These are phyloP conservation scores for Fusarium sp. DNA, from an alignment of 2,329 filamentous ascomycete genomes.

Conservation along the genomic window DNA sequence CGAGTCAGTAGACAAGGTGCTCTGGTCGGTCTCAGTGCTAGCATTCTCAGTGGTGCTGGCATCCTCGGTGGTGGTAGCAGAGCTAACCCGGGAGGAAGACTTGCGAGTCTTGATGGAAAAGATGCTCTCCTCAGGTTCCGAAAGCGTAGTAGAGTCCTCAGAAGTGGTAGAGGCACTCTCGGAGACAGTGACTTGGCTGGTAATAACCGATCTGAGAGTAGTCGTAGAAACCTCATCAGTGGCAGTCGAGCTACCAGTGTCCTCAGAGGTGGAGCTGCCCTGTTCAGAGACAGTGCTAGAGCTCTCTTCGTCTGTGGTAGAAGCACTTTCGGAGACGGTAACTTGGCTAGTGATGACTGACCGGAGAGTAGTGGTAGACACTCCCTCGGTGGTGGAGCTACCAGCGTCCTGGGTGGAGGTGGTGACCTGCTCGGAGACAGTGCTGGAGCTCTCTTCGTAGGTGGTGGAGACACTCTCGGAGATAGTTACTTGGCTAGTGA, in stretches of 20 bases:
- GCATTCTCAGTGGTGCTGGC: slow-evolving; percentile 1
- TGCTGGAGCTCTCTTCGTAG: slow-evolving; percentile 9
- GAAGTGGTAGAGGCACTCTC: slow-evolving; percentile 14
- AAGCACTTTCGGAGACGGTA: slow-evolving; percentile 12
- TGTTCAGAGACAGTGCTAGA: slow-evolving; percentile 12
- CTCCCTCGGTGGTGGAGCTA: not conserved
- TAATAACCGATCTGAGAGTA: slow-evolving; percentile 22
- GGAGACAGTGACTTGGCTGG: slow-evolving; percentile 20
- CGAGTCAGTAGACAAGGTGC: not conserved
- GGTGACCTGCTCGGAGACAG: slow-evolving; percentile 15
- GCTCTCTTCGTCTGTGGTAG: slow-evolving; percentile 8
- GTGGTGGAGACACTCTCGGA: slow-evolving; percentile 13
- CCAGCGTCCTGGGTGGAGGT: not conserved
- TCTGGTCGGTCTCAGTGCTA: slow-evolving; percentile 17
- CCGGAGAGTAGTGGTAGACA: slow-evolving; percentile 16
- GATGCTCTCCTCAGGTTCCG: not conserved
- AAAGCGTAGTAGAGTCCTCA: not conserved
- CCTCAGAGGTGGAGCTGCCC: not conserved
- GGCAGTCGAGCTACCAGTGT: not conserved
- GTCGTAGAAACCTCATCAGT: not conserved
- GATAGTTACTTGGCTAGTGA: slow-evolving; percentile 25
- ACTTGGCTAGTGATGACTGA: slow-evolving; percentile 24
- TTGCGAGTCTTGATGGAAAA: not conserved
- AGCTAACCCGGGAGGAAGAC: not conserved
- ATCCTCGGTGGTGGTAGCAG: not conserved